Base-by-base conservation (phyloP, 2,329 filamentous ascomycete species). In the Xylaria sp. region DNA sequence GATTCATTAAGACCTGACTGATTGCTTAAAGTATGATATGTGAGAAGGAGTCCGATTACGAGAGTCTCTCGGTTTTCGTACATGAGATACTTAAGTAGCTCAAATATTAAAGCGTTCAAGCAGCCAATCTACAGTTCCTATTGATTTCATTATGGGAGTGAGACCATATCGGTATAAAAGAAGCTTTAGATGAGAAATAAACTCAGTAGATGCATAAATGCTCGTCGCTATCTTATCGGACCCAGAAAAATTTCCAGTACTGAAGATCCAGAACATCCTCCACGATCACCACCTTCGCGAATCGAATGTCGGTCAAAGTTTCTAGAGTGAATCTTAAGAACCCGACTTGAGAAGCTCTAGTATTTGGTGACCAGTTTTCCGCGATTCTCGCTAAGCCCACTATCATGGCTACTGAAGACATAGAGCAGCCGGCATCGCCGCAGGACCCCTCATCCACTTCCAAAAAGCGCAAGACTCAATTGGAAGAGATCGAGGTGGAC, bases 401-500 rank as follows among this genome's bases (percentile, higher is more conserved):
- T 20, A 60, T 28, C 23, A 77, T 76, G 72, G 70, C 71, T 2
- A 63, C 70, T 39, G 55, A 46, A 23, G 63, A 71, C 13, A 48
- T 64, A 34, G 70, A 68, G 13, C 69, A 71, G 28, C 57, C 72
- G 15, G 65, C 58, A n/a, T 60, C 69, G 3, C 58, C 72, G 20
- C 55, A 46, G 2, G 67, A 70, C 28, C 66, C 67, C 44, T 65
- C 71, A 12, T 63, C 68, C 23, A 48, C 63, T 12, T 82, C 83
- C 66, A 91, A 87, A 78, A 94, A 97, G 84, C 91, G 92, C 81
- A 96, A 95, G 81, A 84, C 89, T 59, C 82, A 85, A 64, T 80
- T 87, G 64, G 87, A 90, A 57, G 92, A 94, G 76, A 91, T 99
- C 77, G 94, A 97, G 80, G 94, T 99, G 78, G 93, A 99, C 80